Conservation (phyloP, 2,329 filamentous ascomycete genomes). For the Fusarium sp. region DNA sequence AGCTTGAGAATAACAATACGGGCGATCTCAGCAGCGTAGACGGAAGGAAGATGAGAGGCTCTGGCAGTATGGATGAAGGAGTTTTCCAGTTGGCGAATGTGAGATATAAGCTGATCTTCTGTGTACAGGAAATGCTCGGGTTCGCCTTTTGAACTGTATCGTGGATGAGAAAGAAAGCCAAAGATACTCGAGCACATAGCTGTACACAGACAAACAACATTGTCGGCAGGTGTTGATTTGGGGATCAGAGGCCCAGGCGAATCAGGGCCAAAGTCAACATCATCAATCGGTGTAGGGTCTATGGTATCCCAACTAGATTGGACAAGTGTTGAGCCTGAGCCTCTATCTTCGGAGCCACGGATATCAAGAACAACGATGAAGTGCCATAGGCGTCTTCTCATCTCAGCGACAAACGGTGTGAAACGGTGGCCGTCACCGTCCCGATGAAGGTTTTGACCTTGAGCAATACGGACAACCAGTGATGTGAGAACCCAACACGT, state of each 20-base stretch:
- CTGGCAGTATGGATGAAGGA: constrained; percentile 55
- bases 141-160: constrained; percentile 38
- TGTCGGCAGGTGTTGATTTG: constrained; percentile 55
- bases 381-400: constrained; percentile 71
- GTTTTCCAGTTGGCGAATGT: constrained; percentile 55
- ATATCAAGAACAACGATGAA: constrained; percentile 72
- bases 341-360: constrained; percentile 65
- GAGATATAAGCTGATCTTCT: constrained; percentile 56
- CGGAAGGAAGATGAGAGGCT: constrained; percentile 50
- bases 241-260: constrained; percentile 51
- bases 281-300: constrained; percentile 65
- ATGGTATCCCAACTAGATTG: constrained; percentile 59
- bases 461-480: constrained; percentile 58
- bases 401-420: constrained; percentile 66
- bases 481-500: constrained; percentile 58
- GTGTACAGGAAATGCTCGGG: constrained; percentile 40
- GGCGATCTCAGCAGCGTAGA: constrained; percentile 55
- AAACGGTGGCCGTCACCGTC: constrained; percentile 55
- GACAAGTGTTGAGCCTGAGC: constrained; percentile 59
- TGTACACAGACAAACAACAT: constrained; percentile 56
- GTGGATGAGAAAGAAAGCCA: constrained; percentile 54
- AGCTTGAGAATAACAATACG: constrained; percentile 60
- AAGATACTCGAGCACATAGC: constrained; percentile 56
- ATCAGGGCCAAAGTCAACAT: constrained; percentile 61
- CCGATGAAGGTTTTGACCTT: constrained; percentile 57